These are phyloP conservation scores for Fomitopsis schrenkii DNA, from an alignment of 1,284 basidiomycete genomes.

Conservation along the genomic window DNA sequence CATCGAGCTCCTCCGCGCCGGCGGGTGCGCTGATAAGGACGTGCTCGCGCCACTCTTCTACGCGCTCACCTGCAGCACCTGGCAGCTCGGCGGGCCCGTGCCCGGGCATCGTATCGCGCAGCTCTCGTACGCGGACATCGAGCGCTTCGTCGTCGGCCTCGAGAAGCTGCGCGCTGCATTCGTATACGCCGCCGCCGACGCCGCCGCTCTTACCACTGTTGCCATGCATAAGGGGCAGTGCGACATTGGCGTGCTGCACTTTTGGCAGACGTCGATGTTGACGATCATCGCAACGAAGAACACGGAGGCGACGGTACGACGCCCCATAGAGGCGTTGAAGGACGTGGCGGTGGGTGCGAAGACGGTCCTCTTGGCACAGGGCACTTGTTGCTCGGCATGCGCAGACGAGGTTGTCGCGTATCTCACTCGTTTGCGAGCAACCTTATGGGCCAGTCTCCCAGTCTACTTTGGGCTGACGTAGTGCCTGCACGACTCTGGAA, in stretches of 20 bases:
- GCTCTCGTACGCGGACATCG: constrained; percentile 21
- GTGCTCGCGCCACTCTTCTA: constrained; percentile 25
- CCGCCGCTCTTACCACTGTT: neutral
- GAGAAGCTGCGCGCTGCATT: constrained; percentile 17
- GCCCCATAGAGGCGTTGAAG: constrained; percentile 5
- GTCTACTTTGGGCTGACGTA: constrained; percentile 2
- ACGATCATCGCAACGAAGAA: neutral
- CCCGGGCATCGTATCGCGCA: constrained; percentile 22
- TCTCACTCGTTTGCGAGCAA: neutral
- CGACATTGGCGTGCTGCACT: neutral
- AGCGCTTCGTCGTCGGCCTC: constrained; percentile 23
- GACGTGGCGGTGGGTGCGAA: neutral
- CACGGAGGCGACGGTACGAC: neutral
- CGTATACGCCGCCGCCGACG: neutral
- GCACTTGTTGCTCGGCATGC: neutral
- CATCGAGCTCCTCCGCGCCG: too few relatives aligned
- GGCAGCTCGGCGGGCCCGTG: constrained; percentile 19
- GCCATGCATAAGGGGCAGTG: neutral
- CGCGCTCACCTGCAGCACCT: constrained; percentile 21
- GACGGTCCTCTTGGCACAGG: neutral
- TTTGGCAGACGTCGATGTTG: neutral
- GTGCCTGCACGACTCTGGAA: neutral
- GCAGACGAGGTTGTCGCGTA: neutral
- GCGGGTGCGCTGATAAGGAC: constrained; percentile 6
- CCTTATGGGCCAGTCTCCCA: constrained; percentile 2